A percentile compares a stretch with the other conserved stretches of the same genome.
phyloP scores from a whole-genome alignment of 2,329 filamentous ascomycete species.

The Neonectria punicea region DNA sequence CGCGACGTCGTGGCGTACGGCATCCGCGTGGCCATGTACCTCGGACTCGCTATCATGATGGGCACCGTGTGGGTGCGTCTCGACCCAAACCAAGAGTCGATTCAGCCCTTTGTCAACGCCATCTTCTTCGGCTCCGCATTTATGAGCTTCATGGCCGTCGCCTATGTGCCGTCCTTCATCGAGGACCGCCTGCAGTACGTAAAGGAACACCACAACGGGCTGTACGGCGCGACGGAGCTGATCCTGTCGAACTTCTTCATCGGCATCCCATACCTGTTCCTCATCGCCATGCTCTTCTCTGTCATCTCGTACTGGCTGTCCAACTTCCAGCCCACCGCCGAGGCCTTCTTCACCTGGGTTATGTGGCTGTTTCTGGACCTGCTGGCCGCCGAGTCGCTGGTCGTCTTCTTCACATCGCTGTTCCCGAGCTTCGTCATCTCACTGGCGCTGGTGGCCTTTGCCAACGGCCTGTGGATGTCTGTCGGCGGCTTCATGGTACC shows the following conservation, averaged over 20 bases:
- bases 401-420: constrained; percentile 78
- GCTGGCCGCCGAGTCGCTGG: constrained; percentile 82
- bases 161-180: constrained; percentile 85
- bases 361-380: constrained; percentile 90
- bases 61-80: constrained; percentile 88
- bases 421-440: constrained; percentile 84
- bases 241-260: constrained; percentile 84
- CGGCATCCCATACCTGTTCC: constrained; percentile 82
- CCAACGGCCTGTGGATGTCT: constrained; percentile 91
- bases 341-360: constrained; percentile 80
- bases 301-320: constrained; percentile 82
- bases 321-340: constrained; percentile 74
- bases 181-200: constrained; percentile 57
- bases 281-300: constrained; percentile 81
- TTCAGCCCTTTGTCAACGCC: constrained; percentile 84
- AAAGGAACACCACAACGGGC: constrained; percentile 81
- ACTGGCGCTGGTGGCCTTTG: constrained; percentile 83
- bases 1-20: constrained; percentile 87
- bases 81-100: constrained; percentile 73
- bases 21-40: constrained; percentile 84
- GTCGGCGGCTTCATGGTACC: constrained; percentile 85
- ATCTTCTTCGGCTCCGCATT: constrained; percentile 81
- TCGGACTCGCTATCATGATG: constrained; percentile 82
- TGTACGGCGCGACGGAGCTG: constrained; percentile 80
- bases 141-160: constrained; percentile 85